Base-by-base conservation (phyloP, 2,329 filamentous ascomycete genomes). In the Aspergillus tamarii region DNA sequence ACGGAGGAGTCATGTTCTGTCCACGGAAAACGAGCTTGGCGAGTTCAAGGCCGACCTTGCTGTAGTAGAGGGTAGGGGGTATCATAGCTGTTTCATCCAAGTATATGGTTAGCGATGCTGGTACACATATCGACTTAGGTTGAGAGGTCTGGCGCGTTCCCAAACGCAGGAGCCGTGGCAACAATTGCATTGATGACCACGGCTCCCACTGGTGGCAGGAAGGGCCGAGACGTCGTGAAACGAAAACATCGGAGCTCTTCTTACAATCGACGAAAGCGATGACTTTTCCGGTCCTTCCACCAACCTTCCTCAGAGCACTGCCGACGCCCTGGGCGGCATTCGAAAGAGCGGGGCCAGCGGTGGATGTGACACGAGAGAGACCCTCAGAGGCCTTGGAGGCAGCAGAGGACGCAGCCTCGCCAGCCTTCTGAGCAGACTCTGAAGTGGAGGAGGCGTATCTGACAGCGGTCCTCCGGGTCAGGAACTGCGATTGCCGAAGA, bases 1-100 rank as follows among this genome's bases (percentile, higher is more conserved):
- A 99, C 95, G 95, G 95, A 82, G 93, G 93, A 77, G 86, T 84
- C 93, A 99, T 97, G 84, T 91, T 92, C 82, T 94, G 93, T 80
- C 89, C 89, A 74, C 88, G 88, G 84, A 93, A 93, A 71, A 98
- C 88, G 71, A 97, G 86, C 87, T 92, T 96, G 78, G 87, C 87
- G 65, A 98, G 85, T 85, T 99, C 95, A 69, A 94, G 83, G 73
- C 86, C 91, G 77, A 98, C 94, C 80, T 89, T 91, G 75, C 90
- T 89, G 86, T 98, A 99, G 88, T 97, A 97, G 78, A 96, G 78
- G 68, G 93, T 90, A 67, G 89, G 89, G 72, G 95, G 95, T 72
- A 94, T 88, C 84, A 95, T 86, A 80, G 89, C 94, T 97, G 77
- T 63, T 70, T 39, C 39, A 46, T 59, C n/a, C 16, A 59, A 48